phyloP scores from a whole-genome alignment of 768 basidiomycete species.

The Lentinula aciculospora region DNA sequence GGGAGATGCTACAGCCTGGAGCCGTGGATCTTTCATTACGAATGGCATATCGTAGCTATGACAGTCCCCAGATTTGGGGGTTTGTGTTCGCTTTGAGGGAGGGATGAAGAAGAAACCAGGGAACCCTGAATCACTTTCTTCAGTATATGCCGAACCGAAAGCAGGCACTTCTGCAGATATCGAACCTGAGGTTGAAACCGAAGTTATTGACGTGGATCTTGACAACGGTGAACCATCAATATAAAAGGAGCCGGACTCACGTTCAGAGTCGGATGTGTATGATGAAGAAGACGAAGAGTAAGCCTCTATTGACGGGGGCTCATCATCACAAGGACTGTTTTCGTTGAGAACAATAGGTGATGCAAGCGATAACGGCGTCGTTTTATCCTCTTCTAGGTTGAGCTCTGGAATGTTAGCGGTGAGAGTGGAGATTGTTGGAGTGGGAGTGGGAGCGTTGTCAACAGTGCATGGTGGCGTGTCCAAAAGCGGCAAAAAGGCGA shows the following conservation, averaged over 20 bases:
- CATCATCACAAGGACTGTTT: not conserved
- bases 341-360: not conserved
- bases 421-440: not conserved
- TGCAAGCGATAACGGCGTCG: not conserved
- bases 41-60: not conserved
- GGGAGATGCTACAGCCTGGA: not conserved
- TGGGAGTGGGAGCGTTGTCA: not conserved
- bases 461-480: slow-evolving; percentile 22
- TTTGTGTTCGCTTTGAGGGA: not conserved
- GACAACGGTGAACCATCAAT: not conserved
- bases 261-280: slow-evolving; percentile 5
- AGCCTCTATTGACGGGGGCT: not conserved
- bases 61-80: not conserved
- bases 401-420: not conserved
- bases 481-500: slow-evolving; percentile 31
- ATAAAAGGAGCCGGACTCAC: not conserved
- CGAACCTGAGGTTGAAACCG: slow-evolving; percentile 1
- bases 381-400: not conserved
- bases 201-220: slow-evolving; percentile 3
- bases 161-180: not conserved
- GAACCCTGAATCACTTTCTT: not conserved
- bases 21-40: not conserved
- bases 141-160: not conserved
- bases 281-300: slow-evolving; percentile 13
- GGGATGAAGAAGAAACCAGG: not conserved